These are phyloP conservation scores for Blastobotrys elegans DNA, from an alignment of 1,139 yeast genomes.

Conservation along the genomic window DNA sequence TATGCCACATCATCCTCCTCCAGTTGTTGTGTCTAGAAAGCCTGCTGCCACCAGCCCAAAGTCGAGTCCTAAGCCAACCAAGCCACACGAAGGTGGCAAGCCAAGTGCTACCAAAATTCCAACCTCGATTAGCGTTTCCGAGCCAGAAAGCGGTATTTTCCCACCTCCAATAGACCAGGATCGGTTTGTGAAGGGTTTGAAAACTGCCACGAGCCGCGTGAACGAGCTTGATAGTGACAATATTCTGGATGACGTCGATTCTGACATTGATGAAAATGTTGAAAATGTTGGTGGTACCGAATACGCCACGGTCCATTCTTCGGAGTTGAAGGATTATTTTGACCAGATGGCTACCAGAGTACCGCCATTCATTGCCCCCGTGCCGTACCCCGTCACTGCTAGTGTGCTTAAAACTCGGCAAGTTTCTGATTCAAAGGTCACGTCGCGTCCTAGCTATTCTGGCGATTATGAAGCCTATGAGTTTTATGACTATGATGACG, in stretches of 20 bases:
- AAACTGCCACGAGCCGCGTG: not conserved
- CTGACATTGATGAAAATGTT: not conserved
- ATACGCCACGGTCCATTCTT: not conserved
- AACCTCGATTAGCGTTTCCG: not conserved
- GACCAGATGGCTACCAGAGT: not conserved
- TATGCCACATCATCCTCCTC: not conserved
- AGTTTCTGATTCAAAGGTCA: no score
- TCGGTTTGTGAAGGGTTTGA: not conserved
- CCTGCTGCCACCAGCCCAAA: not conserved
- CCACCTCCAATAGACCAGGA: no score
- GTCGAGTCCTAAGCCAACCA: not conserved
- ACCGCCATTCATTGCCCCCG: not conserved
- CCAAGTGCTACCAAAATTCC: not conserved
- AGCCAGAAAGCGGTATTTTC: conserved; percentile 1
- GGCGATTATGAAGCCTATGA: not conserved
- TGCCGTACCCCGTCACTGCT: not conserved
- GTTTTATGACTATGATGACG: not conserved
- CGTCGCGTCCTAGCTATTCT: not conserved
- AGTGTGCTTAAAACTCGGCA: no score
- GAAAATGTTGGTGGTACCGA: not conserved
- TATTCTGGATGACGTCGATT: not conserved
- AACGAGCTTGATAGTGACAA: not conserved
- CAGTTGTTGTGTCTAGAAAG: not conserved
- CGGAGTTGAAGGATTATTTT: not conserved
- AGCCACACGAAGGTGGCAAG: not conserved